Conservation (phyloP, 2,329 filamentous ascomycete species). For the Diatrype stigma region DNA sequence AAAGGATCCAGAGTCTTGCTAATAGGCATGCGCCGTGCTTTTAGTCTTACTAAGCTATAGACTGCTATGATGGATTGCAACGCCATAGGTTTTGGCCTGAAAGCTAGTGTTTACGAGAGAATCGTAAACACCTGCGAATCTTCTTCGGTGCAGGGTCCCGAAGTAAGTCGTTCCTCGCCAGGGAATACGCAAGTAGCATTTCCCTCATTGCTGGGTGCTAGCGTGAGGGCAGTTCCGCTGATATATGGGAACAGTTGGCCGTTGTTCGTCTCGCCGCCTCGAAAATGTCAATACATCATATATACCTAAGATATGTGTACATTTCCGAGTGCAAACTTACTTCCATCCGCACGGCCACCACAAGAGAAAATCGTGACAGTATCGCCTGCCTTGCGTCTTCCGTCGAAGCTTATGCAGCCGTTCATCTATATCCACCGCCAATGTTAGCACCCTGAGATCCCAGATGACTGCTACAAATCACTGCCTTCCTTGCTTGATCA, state of each 20-base stretch:
- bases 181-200: constrained; percentile 40
- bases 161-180: constrained; percentile 29
- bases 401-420: constrained; percentile 49
- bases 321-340: constrained; percentile 24
- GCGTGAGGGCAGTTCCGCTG: constrained; percentile 36
- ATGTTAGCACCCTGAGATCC: no score
- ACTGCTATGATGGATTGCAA: background rate
- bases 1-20: no score
- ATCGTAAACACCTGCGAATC: constrained; percentile 26
- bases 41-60: no score
- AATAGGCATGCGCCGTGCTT: no score
- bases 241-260: constrained; percentile 48
- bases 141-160: constrained; percentile 25
- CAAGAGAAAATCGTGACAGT: constrained; percentile 49
- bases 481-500: background rate
- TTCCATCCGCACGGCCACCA: constrained; percentile 46
- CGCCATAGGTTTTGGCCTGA: background rate
- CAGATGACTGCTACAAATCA: no score
- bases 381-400: constrained; percentile 37
- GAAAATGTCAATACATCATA: constrained; percentile 9
- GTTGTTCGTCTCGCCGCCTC: constrained; percentile 41
- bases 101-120: constrained; percentile 9
- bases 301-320: no score
- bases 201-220: constrained; percentile 41
- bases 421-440: constrained; percentile 31